Base-by-base conservation (phyloP, 2,329 filamentous ascomycete genomes). In the Aspergillus costaricaensis region DNA sequence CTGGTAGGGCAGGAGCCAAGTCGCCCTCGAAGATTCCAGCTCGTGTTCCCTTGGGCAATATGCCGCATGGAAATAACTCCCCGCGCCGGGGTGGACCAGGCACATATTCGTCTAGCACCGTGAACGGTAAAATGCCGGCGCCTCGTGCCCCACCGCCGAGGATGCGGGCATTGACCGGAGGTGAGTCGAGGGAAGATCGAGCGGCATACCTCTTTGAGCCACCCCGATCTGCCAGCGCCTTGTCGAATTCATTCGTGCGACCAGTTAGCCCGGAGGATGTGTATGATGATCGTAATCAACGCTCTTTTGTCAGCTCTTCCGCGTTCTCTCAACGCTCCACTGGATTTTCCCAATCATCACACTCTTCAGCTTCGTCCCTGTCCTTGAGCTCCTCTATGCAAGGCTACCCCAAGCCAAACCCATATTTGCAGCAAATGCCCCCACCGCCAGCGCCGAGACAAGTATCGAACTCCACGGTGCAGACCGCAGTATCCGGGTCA, bases 151-250 rank as follows among this genome's bases (percentile, higher is more conserved):
- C 92, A 38, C 93, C 93, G 12, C 94, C 94, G 52, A 95, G 92
- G 75, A 97, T 98, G 92, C 88, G 94, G 65, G 92, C 96, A 44
- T 82, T 97, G 30, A 86, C 87, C 10, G 59, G 60, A 64, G 76
- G 81, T 8, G 84, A 85, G 50, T 81, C 83, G 4, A 80, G 71
- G 55, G 74, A 76, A 32, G 77, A 74, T 58, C 67, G 72, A 32
- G 65, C 66, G 23, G 77, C 66, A 59, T 70, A 73, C 61, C 55
- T 70, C 21, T 68, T 75, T 60, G 75, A 69, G 51, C 73, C 81
- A 10, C 72, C 83, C 19, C 82, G 85, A 47, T 83, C 83, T 67
- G 80, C 78, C 48, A 87, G 85, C 59, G 77, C 76, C 19, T 68
- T 80, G 68, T 80, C 79, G 3, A 75, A 71, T 52, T 72, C 74